Conservation (phyloP, 2,329 filamentous ascomycete species). For the Penicillium sp. region DNA sequence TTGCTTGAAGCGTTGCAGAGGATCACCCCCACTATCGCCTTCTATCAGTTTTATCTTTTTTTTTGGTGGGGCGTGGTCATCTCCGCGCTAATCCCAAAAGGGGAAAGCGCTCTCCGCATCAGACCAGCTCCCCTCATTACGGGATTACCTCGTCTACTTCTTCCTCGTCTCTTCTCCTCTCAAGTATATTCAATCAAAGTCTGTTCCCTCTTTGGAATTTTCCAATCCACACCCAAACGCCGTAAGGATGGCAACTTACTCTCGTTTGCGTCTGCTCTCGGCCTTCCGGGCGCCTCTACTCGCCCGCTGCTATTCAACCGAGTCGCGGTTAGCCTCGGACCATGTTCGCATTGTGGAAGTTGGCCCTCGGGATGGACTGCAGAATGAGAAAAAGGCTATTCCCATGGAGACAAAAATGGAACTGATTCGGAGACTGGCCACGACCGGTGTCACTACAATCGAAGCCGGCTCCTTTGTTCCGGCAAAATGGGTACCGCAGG, state of each 20-base stretch:
- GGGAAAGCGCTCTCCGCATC: conserved; percentile 35
- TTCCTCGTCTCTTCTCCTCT: conserved; percentile 8
- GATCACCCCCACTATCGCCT: conserved; percentile 18
- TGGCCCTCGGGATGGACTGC: conserved; percentile 55
- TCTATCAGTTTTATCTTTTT: conserved; percentile 16
- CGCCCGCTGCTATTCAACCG: conserved; percentile 39
- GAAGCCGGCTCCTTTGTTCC: conserved; percentile 58
- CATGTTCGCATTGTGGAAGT: conserved; percentile 58
- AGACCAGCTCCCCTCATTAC: conserved; percentile 12
- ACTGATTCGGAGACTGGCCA: conserved; percentile 50
- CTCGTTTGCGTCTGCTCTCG: conserved; percentile 33
- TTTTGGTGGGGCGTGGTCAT: conserved; percentile 18
- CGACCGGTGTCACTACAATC: conserved; percentile 53
- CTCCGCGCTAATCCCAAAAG: conserved; percentile 17
- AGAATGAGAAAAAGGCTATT: conserved; percentile 56
- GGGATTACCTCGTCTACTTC: conserved; percentile 3
- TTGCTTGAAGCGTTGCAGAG: background rate
- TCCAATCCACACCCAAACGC: background rate
- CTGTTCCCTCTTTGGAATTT: background rate
- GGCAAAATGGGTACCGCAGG: conserved; percentile 58
- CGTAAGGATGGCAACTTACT: conserved; percentile 32
- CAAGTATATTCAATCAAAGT: background rate
- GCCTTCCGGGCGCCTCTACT: conserved; percentile 26
- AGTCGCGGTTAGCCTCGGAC: conserved; percentile 47
- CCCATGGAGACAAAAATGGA: conserved; percentile 52